These are phyloP conservation scores for Aspergillus candidus DNA, from an alignment of 2,329 filamentous ascomycete genomes.

Conservation along the genomic window DNA sequence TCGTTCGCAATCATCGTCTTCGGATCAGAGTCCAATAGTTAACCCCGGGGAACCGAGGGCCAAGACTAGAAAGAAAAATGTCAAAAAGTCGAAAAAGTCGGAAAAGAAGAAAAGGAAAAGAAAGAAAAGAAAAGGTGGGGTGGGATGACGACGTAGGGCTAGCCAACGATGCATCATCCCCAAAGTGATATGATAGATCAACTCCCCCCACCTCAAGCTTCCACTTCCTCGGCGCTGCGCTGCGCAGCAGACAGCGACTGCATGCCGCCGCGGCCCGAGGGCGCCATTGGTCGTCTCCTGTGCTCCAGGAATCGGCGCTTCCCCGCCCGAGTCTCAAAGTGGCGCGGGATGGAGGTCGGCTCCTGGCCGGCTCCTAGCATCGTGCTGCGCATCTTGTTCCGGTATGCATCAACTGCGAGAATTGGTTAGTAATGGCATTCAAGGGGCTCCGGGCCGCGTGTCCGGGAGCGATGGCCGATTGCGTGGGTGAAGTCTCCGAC, in stretches of 20 bases:
- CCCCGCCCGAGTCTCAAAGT: conserved; percentile 83
- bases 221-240: conserved; percentile 34
- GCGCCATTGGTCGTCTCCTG: conserved; percentile 13
- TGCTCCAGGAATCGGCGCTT: conserved; percentile 68
- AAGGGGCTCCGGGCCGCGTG: conserved; percentile 1
- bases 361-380: conserved; percentile 76
- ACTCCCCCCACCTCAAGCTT: conserved; percentile 15
- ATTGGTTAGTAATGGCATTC: conserved; percentile 9
- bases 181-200: neutral
- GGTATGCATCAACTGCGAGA: conserved; percentile 76
- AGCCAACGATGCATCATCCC: neutral
- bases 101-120: neutral
- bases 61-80: neutral
- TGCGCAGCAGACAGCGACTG: conserved; percentile 24
- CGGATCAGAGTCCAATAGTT: neutral
- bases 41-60: neutral
- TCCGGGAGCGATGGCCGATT: too few species aligned
- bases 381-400: conserved; percentile 79
- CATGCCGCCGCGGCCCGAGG: conserved; percentile 10
- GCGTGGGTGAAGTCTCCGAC: too few species aligned
- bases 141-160: too few species aligned
- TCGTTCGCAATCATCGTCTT: conserved; percentile 3
- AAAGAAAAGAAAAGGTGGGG: neutral
- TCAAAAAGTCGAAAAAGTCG: neutral
- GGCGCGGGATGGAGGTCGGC: conserved; percentile 64